Conservation (phyloP, 2,329 filamentous ascomycete species). For the Fragosphaeria purpurea region DNA sequence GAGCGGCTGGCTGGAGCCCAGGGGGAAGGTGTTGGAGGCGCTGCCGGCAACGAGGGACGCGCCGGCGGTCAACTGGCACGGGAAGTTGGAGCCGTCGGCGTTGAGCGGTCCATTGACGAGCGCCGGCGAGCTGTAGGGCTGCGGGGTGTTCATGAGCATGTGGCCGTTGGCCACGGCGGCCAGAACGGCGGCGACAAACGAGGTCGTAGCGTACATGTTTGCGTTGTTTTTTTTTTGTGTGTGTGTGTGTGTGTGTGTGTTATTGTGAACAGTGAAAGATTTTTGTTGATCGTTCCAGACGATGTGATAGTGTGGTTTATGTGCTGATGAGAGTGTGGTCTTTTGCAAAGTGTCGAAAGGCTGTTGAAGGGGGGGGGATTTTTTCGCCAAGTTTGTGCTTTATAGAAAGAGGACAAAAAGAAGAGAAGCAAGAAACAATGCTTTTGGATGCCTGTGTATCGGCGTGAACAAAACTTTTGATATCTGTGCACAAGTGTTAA, state of each 20-base stretch:
- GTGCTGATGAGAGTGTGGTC: constrained; percentile 10
- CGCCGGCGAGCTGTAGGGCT: constrained; percentile 41
- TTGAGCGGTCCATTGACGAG: constrained; percentile 55
- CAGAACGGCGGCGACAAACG: constrained; percentile 41
- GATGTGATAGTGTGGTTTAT: constrained; percentile 10
- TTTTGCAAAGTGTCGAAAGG: not conserved
- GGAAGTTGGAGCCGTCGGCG: constrained; percentile 56
- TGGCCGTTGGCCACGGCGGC: constrained; percentile 58
- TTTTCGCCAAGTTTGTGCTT: not conserved
- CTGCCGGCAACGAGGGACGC: constrained; percentile 36
- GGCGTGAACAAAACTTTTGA: not conserved
- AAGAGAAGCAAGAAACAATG: not conserved
- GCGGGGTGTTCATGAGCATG: constrained; percentile 61
- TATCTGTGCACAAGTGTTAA: too few relatives aligned
- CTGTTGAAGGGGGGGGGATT: not conserved
- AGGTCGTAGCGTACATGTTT: constrained; percentile 40
- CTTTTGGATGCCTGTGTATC: not conserved
- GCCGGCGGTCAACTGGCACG: constrained; percentile 60
- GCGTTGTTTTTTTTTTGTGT: constrained; percentile 19
- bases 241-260: constrained; percentile 6
- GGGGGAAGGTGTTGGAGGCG: constrained; percentile 47
- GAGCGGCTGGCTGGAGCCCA: constrained; percentile 53
- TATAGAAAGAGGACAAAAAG: not conserved
- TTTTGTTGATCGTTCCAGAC: constrained; percentile 29
- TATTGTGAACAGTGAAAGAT: not conserved